Conservation (phyloP, 2,329 filamentous ascomycete species). For the Penicillium sp. region DNA sequence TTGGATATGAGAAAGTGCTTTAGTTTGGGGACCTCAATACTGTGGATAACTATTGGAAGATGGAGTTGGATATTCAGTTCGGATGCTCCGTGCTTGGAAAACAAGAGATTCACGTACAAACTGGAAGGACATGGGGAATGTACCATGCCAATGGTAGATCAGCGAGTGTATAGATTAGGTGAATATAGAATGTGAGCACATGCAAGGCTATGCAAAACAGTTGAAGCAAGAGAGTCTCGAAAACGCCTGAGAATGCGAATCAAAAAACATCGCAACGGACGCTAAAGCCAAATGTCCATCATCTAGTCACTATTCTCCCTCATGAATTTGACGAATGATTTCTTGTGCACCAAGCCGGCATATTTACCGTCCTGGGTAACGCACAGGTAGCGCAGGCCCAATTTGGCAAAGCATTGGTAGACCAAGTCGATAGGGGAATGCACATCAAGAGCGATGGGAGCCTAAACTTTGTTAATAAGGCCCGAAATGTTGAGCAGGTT, state of each 20-base stretch:
- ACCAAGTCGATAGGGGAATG: conserved; percentile 89
- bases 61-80: neutral
- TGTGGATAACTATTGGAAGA: neutral
- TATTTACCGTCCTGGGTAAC: conserved; percentile 80
- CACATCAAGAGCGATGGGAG: conserved; percentile 83
- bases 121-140: neutral
- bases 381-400: conserved; percentile 89
- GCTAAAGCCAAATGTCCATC: neutral
- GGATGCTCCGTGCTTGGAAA: neutral
- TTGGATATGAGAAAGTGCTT: conserved; percentile 42
- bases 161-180: neutral
- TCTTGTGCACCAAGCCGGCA: conserved; percentile 93
- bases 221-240: conserved; percentile 3
- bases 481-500: neutral
- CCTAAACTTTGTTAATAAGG: conserved; percentile 42
- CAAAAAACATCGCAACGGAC: conserved; percentile 5
- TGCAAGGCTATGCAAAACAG: conserved; percentile 19
- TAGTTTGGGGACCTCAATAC: neutral
- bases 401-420: conserved; percentile 93
- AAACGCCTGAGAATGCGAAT: conserved; percentile 4
- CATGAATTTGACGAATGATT: conserved; percentile 92
- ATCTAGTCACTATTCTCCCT: conserved; percentile 67
- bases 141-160: neutral
- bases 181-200: conserved; percentile 7
- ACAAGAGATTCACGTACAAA: neutral